Base-by-base conservation (phyloP, 345 rosid species). In the Brassica nigra region DNA sequence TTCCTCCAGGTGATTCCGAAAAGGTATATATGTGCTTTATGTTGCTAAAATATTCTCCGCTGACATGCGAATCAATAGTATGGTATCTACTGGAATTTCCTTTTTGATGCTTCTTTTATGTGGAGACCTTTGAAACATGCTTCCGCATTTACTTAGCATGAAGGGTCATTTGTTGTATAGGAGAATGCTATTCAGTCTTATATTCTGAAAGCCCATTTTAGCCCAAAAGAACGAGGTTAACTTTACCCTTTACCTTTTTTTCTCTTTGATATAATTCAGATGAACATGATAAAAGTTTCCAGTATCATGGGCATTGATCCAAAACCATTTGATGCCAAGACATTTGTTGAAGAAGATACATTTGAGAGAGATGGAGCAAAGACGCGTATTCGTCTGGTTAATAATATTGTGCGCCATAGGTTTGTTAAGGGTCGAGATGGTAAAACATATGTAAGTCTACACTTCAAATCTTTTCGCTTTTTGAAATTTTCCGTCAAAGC, bases 271-370 rank as follows among this genome's bases (percentile, higher is more conserved):
- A 18, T 68, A 76, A 68, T 85, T 84, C 94, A 95, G 98, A 90
- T 93, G 98, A 88, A 88, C 84, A 80, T 91, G 90, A 87, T 95
- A 68, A 95, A 86, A 88, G 97, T 93, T 81, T 95, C 99, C 49
- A 95, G 93, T 77, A 95, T 95, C 66, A 95, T 95, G 99, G 98
- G 99, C 67, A 90, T 95, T 74, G 99, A 95, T 68, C 92, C 91
- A 64, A 89, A 89, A 61, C 90, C 94, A 77, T 95, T 95, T 85
- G 96, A 93, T 83, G 92, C 96, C 30, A 95, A 93, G 88, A 89
- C 96, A 8, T 95, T 88, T 54, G 97, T 90, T 66, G 99, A 93
- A 83, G 99, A 93, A 84, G 93, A 91, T 82, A 89, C 86, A 69
- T 88, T 89, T 85, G 92, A 89, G 74, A 86, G 93, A 57, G 95